Evolutionary conservation across 495 filamentous ascomycete species (phyloP).

Genomic region (Cryomyces minteri): DNA sequence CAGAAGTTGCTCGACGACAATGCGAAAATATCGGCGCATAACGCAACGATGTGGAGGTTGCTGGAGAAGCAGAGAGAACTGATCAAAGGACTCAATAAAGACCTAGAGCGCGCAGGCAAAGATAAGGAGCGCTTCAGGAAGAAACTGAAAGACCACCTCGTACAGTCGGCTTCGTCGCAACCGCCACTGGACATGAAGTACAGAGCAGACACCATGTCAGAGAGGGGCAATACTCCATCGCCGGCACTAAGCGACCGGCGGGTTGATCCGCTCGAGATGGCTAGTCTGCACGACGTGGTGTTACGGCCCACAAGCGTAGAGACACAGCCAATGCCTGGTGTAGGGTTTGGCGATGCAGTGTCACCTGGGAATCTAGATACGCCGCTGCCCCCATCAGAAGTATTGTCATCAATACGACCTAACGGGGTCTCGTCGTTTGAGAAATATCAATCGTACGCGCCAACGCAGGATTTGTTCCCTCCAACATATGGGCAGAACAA

Average conservation of each 20-base stretch:
- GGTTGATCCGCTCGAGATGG: no score
- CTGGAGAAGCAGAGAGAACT: constrained; percentile 93
- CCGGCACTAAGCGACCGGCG: constrained; percentile 4
- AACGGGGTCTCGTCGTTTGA: no score
- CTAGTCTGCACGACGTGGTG: no score
- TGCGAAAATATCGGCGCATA: constrained; percentile 69
- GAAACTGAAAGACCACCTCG: constrained; percentile 63
- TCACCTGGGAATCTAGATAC: no score
- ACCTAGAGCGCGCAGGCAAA: constrained; percentile 77
- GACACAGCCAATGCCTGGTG: no score
- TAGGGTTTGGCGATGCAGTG: no score
- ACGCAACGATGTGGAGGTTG: constrained; percentile 81
- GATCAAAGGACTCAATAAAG: constrained; percentile 86
- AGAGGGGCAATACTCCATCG: constrained; percentile 13
- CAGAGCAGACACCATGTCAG: constrained; percentile 7
- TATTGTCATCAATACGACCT: no score
- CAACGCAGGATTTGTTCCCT: no score
- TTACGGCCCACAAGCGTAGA: no score
- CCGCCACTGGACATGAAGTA: background rate
- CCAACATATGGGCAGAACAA: no score
- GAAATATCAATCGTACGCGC: no score
- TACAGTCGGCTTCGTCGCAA: constrained; percentile 22
- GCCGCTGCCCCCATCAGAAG: no score
- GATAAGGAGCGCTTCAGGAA: constrained; percentile 90
- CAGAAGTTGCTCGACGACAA: constrained; percentile 83